Evolutionary conservation across 2,329 filamentous ascomycete species (phyloP), one percentile per base, ranked within the genome.

Genomic region (Xylariaceae sp.): DNA sequence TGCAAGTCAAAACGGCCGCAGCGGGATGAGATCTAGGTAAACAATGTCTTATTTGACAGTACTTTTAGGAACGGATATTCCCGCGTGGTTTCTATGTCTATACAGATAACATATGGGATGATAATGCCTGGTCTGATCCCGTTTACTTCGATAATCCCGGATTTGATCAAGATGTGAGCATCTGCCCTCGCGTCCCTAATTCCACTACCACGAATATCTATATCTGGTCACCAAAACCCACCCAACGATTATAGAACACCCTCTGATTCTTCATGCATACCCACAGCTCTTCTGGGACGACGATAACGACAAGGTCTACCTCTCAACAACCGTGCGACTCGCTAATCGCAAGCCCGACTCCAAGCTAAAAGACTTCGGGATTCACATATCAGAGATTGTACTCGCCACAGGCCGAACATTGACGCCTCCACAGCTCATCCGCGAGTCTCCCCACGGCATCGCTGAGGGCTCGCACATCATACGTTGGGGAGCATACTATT

Each of bases 61-160:
- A 31, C 23, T 19, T 6, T 14, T 19, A 68, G 28, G 78, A 83
- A 54, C 72, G 79, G 0, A 78, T 81, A 17, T 82, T 79, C 58
- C 80, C 79, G 0, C 70, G 78, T 0, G 82, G 82, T 0, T 85
- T 85, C 60, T 85, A 82, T 48, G 78, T 84, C 2, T 77, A 73
- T 56, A 84, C 80, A 0, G 73, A 75, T 9, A 75, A 84, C 53
- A 83, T 83, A n/a, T 81, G 77, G 77, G 75, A 82, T 39, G 75
- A 78, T 0, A 67, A 59, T 6, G 72, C 76, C 3, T 85, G 82
- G 82, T 81, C 78, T 4, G 80, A 84, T 41, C 81, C 81, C 0
- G 69, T 82, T 0, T 82, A 79, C 58, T 82, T 84, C 60, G 82
- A 84, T 49, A 79, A 82, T 39, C 74, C 79, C 1, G 80, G 80